Evolutionary conservation across 495 filamentous ascomycete species (phyloP).

Genomic region (Penicillium steckii): DNA sequence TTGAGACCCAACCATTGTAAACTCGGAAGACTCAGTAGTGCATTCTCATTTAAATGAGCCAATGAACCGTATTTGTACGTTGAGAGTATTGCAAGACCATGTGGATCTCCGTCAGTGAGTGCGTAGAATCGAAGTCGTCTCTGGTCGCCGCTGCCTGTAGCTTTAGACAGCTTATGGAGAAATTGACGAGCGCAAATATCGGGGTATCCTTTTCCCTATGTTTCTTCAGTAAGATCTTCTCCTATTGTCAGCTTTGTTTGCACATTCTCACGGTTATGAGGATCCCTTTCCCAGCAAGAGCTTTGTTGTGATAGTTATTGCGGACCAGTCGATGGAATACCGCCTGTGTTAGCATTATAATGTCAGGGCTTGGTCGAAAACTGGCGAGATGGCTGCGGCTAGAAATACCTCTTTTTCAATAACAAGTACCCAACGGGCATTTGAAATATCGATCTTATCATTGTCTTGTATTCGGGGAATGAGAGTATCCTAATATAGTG

Average conservation of each 20-base stretch:
- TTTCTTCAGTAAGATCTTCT: background rate
- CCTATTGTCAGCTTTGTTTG: background rate
- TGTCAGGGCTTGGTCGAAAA: background rate
- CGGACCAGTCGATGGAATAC: conserved; percentile 71
- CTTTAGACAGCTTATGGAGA: conserved; percentile 33
- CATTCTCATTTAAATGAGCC: conserved; percentile 68
- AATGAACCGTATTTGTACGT: conserved; percentile 86
- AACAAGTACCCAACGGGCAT: conserved; percentile 70
- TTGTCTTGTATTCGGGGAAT: conserved; percentile 61
- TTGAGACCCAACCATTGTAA: conserved; percentile 76
- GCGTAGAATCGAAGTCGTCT: conserved; percentile 54
- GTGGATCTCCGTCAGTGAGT: conserved; percentile 83
- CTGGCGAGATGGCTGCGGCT: background rate
- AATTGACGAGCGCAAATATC: conserved; percentile 80
- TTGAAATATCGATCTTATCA: conserved; percentile 50
- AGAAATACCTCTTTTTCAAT: conserved; percentile 83
- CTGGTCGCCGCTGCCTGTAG: conserved; percentile 9
- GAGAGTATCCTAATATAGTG: conserved; percentile 55
- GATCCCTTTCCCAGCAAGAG: conserved; percentile 55
- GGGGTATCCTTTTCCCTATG: conserved; percentile 83
- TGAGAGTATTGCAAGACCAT: conserved; percentile 81
- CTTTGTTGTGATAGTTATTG: conserved; percentile 51
- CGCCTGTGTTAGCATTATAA: conserved; percentile 52
- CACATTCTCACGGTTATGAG: conserved; percentile 60
- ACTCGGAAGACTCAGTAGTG: conserved; percentile 51